Conservation (phyloP, 306 rosid genomes). For the Glycine tomentella region DNA sequence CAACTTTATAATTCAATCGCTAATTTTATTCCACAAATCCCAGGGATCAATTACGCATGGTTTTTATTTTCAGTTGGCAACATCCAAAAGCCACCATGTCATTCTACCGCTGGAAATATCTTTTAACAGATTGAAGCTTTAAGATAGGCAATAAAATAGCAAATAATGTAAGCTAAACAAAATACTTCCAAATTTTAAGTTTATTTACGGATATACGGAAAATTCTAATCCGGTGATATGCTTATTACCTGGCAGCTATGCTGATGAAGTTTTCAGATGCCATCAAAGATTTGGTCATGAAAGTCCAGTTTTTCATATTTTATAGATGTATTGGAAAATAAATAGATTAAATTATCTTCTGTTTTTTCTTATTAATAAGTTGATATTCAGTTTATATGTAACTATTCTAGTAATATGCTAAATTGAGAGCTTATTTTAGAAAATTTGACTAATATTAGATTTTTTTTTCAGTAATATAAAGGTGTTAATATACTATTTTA, state of each 20-base stretch:
- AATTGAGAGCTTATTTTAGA: neutral
- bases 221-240: neutral
- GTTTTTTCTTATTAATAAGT: too few species aligned
- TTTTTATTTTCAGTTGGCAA: constrained; percentile 1
- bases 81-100: neutral
- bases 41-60: neutral
- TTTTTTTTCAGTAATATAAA: too few species aligned
- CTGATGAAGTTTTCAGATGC: neutral
- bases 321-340: too few species aligned
- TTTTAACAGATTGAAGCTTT: neutral
- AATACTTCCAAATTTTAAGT: neutral
- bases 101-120: neutral
- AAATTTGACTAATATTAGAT: too few species aligned
- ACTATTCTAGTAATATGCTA: too few species aligned
- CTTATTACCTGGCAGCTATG: neutral
- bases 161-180: neutral
- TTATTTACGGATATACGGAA: neutral
- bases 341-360: too few species aligned
- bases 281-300: constrained; percentile 9
- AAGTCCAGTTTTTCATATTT: neutral
- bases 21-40: constrained; percentile 16
- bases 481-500: neutral
- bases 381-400: too few species aligned
- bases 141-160: neutral
- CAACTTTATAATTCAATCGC: neutral